Evolutionary conservation across 2,329 filamentous ascomycete species (phyloP).

Genomic region (Daldinia sp.): DNA sequence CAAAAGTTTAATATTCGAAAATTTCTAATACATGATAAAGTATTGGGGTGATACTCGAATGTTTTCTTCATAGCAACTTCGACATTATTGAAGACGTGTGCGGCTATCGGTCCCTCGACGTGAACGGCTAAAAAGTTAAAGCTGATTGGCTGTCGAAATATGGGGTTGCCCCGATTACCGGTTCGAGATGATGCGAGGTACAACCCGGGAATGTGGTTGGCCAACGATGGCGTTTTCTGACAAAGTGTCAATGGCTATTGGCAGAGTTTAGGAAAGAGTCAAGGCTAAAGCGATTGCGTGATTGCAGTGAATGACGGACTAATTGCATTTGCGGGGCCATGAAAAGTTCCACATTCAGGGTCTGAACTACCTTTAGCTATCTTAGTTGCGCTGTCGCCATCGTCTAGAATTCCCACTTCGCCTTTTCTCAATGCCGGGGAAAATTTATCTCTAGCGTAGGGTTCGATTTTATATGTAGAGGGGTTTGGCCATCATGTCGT

Average conservation of each 20-base stretch:
- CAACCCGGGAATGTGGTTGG: constrained; percentile 35
- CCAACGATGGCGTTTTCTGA: constrained; percentile 46
- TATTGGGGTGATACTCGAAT: constrained; percentile 4
- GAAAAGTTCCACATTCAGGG: constrained; percentile 40
- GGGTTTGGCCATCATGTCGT: constrained; percentile 49
- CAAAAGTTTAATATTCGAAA: neutral
- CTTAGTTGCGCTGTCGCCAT: constrained; percentile 43
- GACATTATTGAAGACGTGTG: constrained; percentile 1
- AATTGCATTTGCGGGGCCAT: constrained; percentile 44
- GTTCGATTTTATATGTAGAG: constrained; percentile 35
- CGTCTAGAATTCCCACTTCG: constrained; percentile 38
- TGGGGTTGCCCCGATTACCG: constrained; percentile 45
- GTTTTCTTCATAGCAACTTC: constrained; percentile 7
- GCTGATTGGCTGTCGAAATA: constrained; percentile 35
- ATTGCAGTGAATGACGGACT: constrained; percentile 44
- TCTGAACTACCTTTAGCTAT: constrained; percentile 28
- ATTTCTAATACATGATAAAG: neutral
- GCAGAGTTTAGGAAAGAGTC: constrained; percentile 33
- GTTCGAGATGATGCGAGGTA: constrained; percentile 45
- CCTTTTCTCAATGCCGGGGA: constrained; percentile 40
- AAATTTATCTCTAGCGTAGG: constrained; percentile 44
- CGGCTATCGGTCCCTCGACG: constrained; percentile 45
- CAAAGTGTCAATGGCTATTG: constrained; percentile 48
- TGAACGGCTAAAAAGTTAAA: constrained; percentile 41
- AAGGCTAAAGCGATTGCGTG: constrained; percentile 50